These are phyloP conservation scores for Parsonsia alboflavescens DNA, from an alignment of 257 asterid species.

Conservation along the genomic window DNA sequence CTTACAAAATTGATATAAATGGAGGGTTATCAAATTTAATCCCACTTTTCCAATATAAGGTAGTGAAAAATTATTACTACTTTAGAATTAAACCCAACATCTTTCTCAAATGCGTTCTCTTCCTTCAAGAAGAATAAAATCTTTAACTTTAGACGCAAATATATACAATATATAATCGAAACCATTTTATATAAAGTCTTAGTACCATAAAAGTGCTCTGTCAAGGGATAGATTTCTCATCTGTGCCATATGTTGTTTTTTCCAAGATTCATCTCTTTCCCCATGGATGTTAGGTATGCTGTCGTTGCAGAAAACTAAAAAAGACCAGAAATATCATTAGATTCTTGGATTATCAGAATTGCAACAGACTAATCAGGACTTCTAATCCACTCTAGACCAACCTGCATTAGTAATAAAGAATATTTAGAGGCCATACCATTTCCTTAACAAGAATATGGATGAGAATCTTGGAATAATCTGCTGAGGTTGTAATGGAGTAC, in stretches of 20 bases:
- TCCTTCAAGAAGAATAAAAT: too few species aligned
- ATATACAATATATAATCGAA: too few species aligned
- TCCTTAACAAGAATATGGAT: background rate
- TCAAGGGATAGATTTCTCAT: too few species aligned
- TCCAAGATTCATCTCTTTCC: background rate
- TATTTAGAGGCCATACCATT: background rate
- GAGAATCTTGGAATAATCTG: slow-evolving; percentile 1
- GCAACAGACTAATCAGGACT: background rate
- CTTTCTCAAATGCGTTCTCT: too few species aligned
- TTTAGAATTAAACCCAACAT: too few species aligned
- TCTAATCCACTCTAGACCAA: background rate
- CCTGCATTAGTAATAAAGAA: background rate
- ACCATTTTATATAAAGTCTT: background rate
- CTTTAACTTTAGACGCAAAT: too few species aligned
- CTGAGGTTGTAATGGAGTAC: background rate
- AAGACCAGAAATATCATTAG: background rate
- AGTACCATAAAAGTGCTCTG: background rate
- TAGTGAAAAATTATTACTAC: too few species aligned
- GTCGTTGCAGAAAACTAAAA: background rate
- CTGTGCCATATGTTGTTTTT: background rate
- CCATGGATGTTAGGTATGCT: background rate
- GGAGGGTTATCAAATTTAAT: too few species aligned
- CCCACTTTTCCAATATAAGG: too few species aligned
- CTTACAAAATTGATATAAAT: background rate
- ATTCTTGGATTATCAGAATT: background rate